Percentiles rank a stretch among this genome's conserved stretches.
phyloP scores from a whole-genome alignment of 2,329 filamentous ascomycete species.

The Fusarium sp. region DNA sequence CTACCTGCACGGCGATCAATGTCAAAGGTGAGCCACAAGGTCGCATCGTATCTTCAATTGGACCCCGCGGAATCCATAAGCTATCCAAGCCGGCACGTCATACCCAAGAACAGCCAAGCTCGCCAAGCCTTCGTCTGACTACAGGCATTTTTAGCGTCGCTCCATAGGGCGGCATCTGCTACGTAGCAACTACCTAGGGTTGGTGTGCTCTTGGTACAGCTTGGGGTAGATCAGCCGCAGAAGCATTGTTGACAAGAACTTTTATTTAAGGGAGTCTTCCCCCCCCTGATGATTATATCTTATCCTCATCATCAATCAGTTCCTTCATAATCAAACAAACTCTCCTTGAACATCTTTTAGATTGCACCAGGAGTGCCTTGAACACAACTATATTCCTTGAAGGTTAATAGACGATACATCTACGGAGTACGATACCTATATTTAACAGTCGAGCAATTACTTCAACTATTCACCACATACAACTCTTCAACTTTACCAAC shows the following conservation, averaged over 20 bases:
- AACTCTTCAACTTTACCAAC: neutral
- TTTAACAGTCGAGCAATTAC: neutral
- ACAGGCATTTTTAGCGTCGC: slow-evolving; percentile 26
- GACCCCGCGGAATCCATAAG: slow-evolving; percentile 19
- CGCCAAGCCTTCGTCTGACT: slow-evolving; percentile 35
- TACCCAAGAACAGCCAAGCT: slow-evolving; percentile 18
- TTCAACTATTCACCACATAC: neutral
- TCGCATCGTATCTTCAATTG: slow-evolving; percentile 18
- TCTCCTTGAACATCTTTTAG: slow-evolving; percentile 36
- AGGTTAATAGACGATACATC: slow-evolving; percentile 30
- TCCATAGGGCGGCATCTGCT: slow-evolving; percentile 28
- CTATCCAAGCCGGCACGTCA: slow-evolving; percentile 29
- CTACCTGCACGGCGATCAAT: slow-evolving; percentile 1
- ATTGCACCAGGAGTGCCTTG: slow-evolving; percentile 37
- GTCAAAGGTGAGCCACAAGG: slow-evolving; percentile 14
- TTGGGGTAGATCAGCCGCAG: slow-evolving; percentile 18
- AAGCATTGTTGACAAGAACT: neutral
- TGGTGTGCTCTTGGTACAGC: neutral
- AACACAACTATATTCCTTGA: slow-evolving; percentile 23
- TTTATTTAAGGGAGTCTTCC: slow-evolving; percentile 31
- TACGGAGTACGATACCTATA: too few species aligned
- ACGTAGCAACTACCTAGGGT: slow-evolving; percentile 25
- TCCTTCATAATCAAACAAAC: slow-evolving; percentile 20
- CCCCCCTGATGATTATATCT: slow-evolving; percentile 3
- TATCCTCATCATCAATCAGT: slow-evolving; percentile 8